Percentiles rank a stretch among this genome's conserved stretches.
Evolutionary conservation across 2,329 filamentous ascomycete species (phyloP).

Genomic region (Botrytis pseudocinerea): DNA sequence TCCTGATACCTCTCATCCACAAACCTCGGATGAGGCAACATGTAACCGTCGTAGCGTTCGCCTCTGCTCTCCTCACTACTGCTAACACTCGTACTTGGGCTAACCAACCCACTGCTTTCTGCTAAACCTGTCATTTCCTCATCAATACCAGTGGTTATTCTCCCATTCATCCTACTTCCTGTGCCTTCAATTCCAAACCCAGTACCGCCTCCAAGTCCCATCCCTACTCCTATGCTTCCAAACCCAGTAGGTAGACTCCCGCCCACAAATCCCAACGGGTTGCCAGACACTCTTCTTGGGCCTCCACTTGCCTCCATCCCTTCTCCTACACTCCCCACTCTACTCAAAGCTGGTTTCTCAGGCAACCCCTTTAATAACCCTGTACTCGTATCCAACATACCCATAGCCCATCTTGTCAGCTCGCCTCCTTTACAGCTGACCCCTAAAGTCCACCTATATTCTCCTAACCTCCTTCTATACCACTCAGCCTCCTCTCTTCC

Average conservation of each 20-base stretch:
- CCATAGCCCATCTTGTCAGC: conserved; percentile 71
- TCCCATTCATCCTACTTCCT: neutral
- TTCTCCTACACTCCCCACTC: conserved; percentile 44
- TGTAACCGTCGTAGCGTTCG: conserved; percentile 27
- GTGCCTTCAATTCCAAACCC: conserved; percentile 19
- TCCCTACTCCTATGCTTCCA: neutral
- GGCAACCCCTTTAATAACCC: conserved; percentile 68
- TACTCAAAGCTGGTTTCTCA: conserved; percentile 67
- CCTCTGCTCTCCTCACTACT: conserved; percentile 32
- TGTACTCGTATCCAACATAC: conserved; percentile 72
- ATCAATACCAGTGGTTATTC: conserved; percentile 32
- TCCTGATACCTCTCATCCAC: conserved; percentile 10
- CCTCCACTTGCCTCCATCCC: conserved; percentile 1
- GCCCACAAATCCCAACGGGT: conserved; percentile 11
- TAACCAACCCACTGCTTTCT: conserved; percentile 38
- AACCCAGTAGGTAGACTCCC: conserved; percentile 9
- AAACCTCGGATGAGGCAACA: conserved; percentile 20
- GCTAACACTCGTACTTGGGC: conserved; percentile 40
- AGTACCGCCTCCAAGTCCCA: conserved; percentile 8
- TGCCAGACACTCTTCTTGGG: conserved; percentile 2
- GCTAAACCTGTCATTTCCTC: conserved; percentile 31
- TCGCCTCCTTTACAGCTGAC: conserved; percentile 69
- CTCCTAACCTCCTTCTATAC: conserved; percentile 79
- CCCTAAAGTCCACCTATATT: conserved; percentile 92
- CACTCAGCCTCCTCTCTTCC: conserved; percentile 89